A percentile compares a stretch with the other conserved stretches of the same genome.
Conservation (phyloP, 345 rosid genomes). For the Salix dunnii region DNA sequence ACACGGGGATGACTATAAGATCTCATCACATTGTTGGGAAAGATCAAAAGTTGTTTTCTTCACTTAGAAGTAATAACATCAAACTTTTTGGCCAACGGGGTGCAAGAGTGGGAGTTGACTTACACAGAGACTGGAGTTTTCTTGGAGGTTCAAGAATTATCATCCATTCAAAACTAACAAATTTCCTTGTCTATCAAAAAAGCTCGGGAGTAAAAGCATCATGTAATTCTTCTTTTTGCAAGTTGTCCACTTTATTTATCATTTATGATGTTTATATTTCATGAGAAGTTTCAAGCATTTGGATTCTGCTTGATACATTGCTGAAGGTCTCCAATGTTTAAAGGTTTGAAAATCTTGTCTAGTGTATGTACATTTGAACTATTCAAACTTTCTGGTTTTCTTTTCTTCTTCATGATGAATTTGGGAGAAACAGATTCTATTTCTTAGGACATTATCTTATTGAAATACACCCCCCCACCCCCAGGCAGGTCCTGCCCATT, state of each 20-base stretch:
- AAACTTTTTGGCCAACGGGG: constrained; percentile 24
- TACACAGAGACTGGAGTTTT: constrained; percentile 49
- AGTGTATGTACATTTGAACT: not conserved
- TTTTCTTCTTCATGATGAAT: not conserved
- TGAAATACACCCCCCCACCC: not conserved
- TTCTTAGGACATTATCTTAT: not conserved
- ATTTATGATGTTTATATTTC: not conserved
- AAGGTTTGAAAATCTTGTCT: not conserved
- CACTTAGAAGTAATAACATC: constrained; percentile 21
- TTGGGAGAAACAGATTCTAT: not conserved
- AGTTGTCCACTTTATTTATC: not conserved
- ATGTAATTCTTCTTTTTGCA: constrained; percentile 42
- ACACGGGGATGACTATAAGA: constrained; percentile 28
- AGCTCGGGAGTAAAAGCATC: constrained; percentile 52
- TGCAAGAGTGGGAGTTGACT: constrained; percentile 25
- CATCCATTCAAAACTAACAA: constrained; percentile 25
- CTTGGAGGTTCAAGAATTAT: constrained; percentile 52
- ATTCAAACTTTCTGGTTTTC: not conserved
- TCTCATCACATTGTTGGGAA: constrained; percentile 14
- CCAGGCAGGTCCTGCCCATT: not conserved
- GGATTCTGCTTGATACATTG: not conserved
- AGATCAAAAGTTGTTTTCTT: constrained; percentile 26
- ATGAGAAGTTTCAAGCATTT: not conserved
- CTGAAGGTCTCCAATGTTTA: not conserved
- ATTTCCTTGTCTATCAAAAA: constrained; percentile 24